These are phyloP conservation scores for Actinomortierella ambigua DNA, from an alignment of 371 early-diverging fungal genomes.

Conservation along the genomic window DNA sequence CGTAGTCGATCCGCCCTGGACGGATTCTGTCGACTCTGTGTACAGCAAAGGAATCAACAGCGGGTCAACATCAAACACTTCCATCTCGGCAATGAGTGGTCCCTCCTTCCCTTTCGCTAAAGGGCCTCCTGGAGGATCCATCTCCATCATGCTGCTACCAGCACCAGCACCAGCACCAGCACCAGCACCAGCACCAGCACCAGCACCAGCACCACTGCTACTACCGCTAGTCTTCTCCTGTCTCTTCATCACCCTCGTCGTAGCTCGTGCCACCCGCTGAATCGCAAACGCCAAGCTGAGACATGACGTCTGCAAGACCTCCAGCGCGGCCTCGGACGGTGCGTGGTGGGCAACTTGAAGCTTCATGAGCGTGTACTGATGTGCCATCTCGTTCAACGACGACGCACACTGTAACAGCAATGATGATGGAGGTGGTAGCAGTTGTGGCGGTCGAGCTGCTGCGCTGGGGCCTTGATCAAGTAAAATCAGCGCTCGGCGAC, in stretches of 20 bases:
- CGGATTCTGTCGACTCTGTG: not conserved
- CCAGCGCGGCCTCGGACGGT: constrained; percentile 24
- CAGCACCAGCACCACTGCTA: no score
- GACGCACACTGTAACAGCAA: constrained; percentile 27
- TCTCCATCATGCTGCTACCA: no score
- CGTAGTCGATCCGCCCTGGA: constrained; percentile 8
- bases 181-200: no score
- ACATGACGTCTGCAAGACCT: constrained; percentile 35
- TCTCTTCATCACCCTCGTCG: not conserved
- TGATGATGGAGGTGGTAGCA: no score
- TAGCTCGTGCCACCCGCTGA: constrained; percentile 14
- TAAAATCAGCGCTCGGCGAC: constrained; percentile 18
- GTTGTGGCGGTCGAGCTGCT: not conserved
- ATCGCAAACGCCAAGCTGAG: constrained; percentile 21
- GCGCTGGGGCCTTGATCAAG: constrained; percentile 8
- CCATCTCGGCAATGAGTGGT: constrained; percentile 13
- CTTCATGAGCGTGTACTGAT: constrained; percentile 27
- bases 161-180: no score
- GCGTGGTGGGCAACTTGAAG: not conserved
- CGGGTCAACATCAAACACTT: constrained; percentile 33
- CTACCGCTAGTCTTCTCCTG: not conserved
- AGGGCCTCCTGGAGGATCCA: not conserved
- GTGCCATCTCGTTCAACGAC: constrained; percentile 24
- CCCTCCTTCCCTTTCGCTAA: not conserved
- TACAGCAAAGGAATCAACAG: constrained; percentile 33